Conservation (phyloP, 345 rosid genomes). For the Boechera divaricarpa region DNA sequence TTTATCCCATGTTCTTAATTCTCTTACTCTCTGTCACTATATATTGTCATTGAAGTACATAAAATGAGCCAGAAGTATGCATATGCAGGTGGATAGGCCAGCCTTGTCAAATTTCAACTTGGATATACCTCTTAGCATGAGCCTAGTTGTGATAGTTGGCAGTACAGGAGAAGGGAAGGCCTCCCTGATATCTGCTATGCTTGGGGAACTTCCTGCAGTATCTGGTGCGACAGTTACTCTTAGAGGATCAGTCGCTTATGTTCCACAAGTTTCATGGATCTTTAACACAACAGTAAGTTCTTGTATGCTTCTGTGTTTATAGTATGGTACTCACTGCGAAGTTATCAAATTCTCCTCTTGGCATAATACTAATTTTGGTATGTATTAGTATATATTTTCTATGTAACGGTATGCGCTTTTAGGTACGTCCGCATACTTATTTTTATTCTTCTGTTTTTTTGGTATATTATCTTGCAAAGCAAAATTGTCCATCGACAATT, state of each 20-base stretch:
- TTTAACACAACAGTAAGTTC: constrained; percentile 95
- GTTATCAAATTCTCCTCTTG: constrained; percentile 13
- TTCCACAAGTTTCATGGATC: constrained; percentile 99
- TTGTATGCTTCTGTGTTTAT: constrained; percentile 16
- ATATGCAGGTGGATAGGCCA: constrained; percentile 80
- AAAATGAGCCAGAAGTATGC: constrained; percentile 12
- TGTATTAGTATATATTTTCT: constrained; percentile 17
- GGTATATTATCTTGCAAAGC: no score
- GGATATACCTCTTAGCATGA: constrained; percentile 76
- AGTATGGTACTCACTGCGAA: constrained; percentile 13
- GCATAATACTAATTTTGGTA: neutral
- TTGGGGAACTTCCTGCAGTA: constrained; percentile 91
- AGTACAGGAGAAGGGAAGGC: constrained; percentile 99
- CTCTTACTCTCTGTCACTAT: constrained; percentile 33
- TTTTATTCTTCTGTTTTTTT: neutral
- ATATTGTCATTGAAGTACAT: constrained; percentile 12
- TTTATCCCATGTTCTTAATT: constrained; percentile 25
- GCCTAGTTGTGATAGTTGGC: constrained; percentile 96
- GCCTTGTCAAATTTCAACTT: constrained; percentile 84
- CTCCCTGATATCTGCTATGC: constrained; percentile 94
- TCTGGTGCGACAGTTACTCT: constrained; percentile 67
- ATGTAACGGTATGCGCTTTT: neutral
- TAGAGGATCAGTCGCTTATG: constrained; percentile 94
- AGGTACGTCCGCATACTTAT: neutral
- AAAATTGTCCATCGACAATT: no score